Evolutionary conservation across 2,329 filamentous ascomycete genomes (phyloP), one percentile per base, ranked within the genome.

Genomic region (Penicillium polonicum): DNA sequence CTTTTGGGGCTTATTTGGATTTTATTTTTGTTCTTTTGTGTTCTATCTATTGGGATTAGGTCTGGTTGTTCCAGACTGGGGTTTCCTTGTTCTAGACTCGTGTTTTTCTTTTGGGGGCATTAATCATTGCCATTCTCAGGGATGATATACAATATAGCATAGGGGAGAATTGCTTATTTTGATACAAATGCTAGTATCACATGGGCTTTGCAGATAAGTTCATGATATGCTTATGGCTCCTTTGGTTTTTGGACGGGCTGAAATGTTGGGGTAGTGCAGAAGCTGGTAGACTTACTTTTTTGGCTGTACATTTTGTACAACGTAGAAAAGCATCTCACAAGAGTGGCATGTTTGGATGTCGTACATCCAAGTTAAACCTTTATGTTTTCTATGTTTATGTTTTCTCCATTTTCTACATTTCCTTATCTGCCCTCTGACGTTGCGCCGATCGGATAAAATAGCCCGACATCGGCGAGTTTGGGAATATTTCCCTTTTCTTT

Each of bases 291-390:
- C 31, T n/a, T 35, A 5, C 8, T n/a, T 48, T 48, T 17, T 12
- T 42, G 0, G 6, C 10, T 29, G 15, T 39, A 27, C 23, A 31
- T 29, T 41, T 42, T 15, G 50, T 52, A 55, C 43, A 21, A 45
- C 29, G n/a, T 41, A 15, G 17, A 29, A 39, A 49, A 39, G 23
- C 43, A 41, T 55, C 45, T 19, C 38, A 43, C 45, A 36, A 48
- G 43, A 48, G 36, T 51, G 15, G 41, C 31, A 43, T 55, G 23
- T 51, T 42, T 55, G 15, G 36, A 43, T 45, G 53, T 56, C 12
- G 53, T 56, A 56, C 53, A 45, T 56, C 23, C 12, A 51, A 21
- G 23, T 35, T 21, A 27, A 38, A 38, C 31, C 38, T 36, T 55
- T 5, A 21, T 17, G 27, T 33, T 46, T 31, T 27, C 17, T n/a